Conservation (phyloP, 768 basidiomycete genomes). For the Serendipita indica region DNA sequence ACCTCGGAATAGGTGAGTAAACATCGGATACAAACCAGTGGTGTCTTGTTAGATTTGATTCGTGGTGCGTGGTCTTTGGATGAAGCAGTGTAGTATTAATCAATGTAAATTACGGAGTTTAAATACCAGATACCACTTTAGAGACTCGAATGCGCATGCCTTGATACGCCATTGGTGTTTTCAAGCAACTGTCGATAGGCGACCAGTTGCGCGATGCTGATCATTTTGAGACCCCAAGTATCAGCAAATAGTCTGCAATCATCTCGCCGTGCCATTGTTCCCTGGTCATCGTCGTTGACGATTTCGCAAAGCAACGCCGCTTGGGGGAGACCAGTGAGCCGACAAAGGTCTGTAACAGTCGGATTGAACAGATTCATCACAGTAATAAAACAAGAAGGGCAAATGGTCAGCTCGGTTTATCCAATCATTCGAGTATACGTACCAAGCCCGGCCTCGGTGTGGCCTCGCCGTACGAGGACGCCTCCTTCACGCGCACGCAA, state of each 20-base stretch:
- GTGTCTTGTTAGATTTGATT: no score
- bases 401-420: background rate
- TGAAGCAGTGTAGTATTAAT: no score
- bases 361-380: background rate
- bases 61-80: no score
- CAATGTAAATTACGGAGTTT: no score
- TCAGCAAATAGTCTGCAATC: constrained; percentile 87
- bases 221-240: constrained; percentile 81
- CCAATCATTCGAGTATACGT: constrained; percentile 15
- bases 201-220: constrained; percentile 61
- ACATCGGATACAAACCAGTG: no score
- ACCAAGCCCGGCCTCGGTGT: constrained; percentile 78
- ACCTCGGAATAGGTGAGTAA: no score
- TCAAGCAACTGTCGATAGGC: constrained; percentile 19
- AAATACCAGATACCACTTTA: no score
- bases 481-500: constrained; percentile 77
- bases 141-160: no score
- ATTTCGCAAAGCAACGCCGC: constrained; percentile 89
- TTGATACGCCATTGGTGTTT: background rate
- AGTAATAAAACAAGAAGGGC: background rate
- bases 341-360: constrained; percentile 58
- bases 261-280: constrained; percentile 89
- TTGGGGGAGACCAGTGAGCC: constrained; percentile 46
- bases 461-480: constrained; percentile 72
- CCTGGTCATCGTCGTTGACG: constrained; percentile 78